phyloP scores from a whole-genome alignment of 495 filamentous ascomycete species.

The Trichoderma gamsii region DNA sequence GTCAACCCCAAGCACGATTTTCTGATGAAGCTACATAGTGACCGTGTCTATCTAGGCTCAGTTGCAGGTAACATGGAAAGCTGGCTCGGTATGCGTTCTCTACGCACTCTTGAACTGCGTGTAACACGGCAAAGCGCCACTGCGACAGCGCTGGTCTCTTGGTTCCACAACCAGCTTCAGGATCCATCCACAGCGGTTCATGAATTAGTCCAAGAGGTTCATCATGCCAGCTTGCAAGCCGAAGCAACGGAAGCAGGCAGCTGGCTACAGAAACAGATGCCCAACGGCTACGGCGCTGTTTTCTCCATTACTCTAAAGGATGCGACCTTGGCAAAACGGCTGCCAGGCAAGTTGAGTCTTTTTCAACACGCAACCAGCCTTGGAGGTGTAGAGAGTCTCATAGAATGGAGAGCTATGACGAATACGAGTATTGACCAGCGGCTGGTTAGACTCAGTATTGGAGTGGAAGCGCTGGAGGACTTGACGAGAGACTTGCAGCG shows the following conservation, averaged over 20 bases:
- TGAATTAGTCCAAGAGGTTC: constrained; percentile 50
- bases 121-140: constrained; percentile 66
- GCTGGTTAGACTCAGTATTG: constrained; percentile 76
- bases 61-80: constrained; percentile 87
- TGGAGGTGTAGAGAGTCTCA: constrained; percentile 87
- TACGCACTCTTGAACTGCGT: constrained; percentile 80
- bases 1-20: no score
- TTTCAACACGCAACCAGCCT: constrained; percentile 95
- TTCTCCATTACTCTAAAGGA: constrained; percentile 66
- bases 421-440: constrained; percentile 65
- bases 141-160: constrained; percentile 60
- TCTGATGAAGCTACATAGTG: background rate
- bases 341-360: constrained; percentile 70
- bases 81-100: constrained; percentile 80
- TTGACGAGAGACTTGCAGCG: constrained; percentile 65
- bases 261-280: constrained; percentile 88
- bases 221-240: constrained; percentile 70
- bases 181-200: constrained; percentile 37
- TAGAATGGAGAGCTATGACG: constrained; percentile 83
- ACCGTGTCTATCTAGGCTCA: constrained; percentile 47
- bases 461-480: constrained; percentile 84
- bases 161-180: constrained; percentile 51
- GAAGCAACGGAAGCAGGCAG: constrained; percentile 48
- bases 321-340: constrained; percentile 51
- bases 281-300: constrained; percentile 80